Conservation (phyloP, 495 filamentous ascomycete species). For the Astrothelium subdiscretum region DNA sequence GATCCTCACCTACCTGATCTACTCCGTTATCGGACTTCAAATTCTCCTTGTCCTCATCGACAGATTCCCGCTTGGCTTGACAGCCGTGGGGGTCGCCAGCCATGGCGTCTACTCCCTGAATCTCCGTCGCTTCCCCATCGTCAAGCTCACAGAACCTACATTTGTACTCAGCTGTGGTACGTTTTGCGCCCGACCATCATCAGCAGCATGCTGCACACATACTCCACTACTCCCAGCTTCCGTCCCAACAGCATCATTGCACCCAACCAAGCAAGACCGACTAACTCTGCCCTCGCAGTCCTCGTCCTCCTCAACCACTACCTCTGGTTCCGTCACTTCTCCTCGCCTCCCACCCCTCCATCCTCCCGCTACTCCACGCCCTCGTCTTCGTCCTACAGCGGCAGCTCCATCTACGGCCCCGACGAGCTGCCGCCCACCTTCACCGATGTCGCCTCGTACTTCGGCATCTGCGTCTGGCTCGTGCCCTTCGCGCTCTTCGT, state of each 20-base stretch:
- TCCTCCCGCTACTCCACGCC: constrained; percentile 33
- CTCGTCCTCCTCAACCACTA: constrained; percentile 89
- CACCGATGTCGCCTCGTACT: constrained; percentile 91
- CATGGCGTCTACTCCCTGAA: constrained; percentile 88
- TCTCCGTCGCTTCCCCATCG: constrained; percentile 73
- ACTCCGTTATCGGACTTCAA: constrained; percentile 66
- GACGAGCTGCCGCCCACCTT: constrained; percentile 54
- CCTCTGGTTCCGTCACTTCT: constrained; percentile 94
- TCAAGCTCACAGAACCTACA: constrained; percentile 77
- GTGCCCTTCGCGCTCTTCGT: constrained; percentile 94
- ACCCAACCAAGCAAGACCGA: too few relatives aligned
- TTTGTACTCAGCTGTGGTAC: constrained; percentile 76
- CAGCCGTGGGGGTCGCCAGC: constrained; percentile 62
- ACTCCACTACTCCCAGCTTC: not conserved
- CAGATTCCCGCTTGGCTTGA: constrained; percentile 65
- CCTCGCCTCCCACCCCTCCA: constrained; percentile 28
- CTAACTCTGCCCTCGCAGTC: constrained; percentile 28
- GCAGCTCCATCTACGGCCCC: constrained; percentile 9
- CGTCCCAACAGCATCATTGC: too few relatives aligned
- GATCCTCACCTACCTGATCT: constrained; percentile 73
- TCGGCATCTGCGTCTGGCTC: constrained; percentile 92
- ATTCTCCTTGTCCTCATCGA: constrained; percentile 67
- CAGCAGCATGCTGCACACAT: not conserved
- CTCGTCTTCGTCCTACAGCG: constrained; percentile 2
- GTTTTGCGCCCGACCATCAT: constrained; percentile 10